Conservation (phyloP, 1,284 basidiomycete species). For the Mycosarcoma maydis region DNA sequence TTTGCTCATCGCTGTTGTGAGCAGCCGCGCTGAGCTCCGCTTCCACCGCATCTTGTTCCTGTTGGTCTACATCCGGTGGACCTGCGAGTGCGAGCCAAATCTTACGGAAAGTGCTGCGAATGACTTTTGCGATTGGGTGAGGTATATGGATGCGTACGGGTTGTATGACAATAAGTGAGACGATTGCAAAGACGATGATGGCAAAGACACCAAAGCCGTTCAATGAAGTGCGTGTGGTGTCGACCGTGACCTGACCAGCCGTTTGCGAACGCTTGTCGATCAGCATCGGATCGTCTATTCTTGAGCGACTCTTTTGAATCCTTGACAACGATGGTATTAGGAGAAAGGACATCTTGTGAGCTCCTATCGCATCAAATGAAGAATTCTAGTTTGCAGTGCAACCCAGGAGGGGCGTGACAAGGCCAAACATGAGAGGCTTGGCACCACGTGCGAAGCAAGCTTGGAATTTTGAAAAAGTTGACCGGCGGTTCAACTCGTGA, state of each 20-base stretch:
- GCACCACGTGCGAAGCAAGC: neutral
- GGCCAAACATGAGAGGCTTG: neutral
- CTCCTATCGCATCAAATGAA: too few species aligned
- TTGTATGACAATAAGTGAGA: constrained; percentile 60
- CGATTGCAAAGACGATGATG: constrained; percentile 62
- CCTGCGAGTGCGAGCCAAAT: constrained; percentile 27
- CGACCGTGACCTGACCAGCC: constrained; percentile 21
- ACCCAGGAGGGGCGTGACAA: too few species aligned
- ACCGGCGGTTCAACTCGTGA: constrained; percentile 4
- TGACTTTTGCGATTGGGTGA: constrained; percentile 7
- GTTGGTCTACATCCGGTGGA: constrained; percentile 14
- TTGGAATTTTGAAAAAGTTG: neutral
- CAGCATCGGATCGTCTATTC: constrained; percentile 14
- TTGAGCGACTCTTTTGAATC: too few species aligned
- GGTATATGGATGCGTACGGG: constrained; percentile 58
- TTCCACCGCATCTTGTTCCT: constrained; percentile 30
- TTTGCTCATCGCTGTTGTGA: neutral
- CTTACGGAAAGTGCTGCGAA: constrained; percentile 7
- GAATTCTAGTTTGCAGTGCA: too few species aligned
- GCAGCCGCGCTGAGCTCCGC: constrained; percentile 2
- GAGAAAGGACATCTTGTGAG: too few species aligned
- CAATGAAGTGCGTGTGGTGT: constrained; percentile 46
- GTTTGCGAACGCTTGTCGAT: constrained; percentile 12
- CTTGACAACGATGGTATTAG: neutral
- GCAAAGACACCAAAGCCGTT: constrained; percentile 65